phyloP scores from a whole-genome alignment of 2,329 filamentous ascomycete genomes.

The Ophiostoma himal-ulmi region DNA sequence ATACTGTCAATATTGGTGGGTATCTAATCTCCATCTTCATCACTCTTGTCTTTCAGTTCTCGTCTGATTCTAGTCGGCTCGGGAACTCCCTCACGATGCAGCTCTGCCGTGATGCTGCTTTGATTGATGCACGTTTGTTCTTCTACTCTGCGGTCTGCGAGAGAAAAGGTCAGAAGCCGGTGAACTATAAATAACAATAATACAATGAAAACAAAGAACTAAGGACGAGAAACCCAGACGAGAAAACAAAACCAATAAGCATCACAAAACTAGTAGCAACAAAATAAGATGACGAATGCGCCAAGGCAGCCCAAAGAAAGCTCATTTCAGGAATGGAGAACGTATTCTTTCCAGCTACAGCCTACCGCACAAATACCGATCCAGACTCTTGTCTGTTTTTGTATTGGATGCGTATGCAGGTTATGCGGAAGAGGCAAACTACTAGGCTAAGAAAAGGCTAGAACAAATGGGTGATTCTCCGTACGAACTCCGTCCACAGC shows the following conservation, averaged over 20 bases:
- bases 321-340: slow-evolving; percentile 1
- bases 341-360: background rate
- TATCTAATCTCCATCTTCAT: background rate
- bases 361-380: background rate
- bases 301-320: background rate
- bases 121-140: background rate
- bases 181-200: background rate
- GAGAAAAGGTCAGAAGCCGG: too few relatives aligned
- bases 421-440: background rate
- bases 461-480: background rate
- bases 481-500: slow-evolving; percentile 6
- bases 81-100: background rate
- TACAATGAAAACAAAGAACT: background rate
- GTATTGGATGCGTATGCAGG: background rate
- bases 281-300: slow-evolving; percentile 8
- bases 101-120: background rate
- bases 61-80: background rate
- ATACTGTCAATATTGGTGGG: background rate
- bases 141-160: background rate
- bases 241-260: too few relatives aligned
- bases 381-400: background rate
- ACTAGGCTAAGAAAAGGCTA: background rate
- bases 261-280: background rate
- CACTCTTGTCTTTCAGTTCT: background rate
- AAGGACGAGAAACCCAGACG: too few relatives aligned